Percentiles rank a stretch among this genome's conserved stretches.
Evolutionary conservation across 2,329 filamentous ascomycete species (phyloP).

Genomic region (Ascosphaera apis): DNA sequence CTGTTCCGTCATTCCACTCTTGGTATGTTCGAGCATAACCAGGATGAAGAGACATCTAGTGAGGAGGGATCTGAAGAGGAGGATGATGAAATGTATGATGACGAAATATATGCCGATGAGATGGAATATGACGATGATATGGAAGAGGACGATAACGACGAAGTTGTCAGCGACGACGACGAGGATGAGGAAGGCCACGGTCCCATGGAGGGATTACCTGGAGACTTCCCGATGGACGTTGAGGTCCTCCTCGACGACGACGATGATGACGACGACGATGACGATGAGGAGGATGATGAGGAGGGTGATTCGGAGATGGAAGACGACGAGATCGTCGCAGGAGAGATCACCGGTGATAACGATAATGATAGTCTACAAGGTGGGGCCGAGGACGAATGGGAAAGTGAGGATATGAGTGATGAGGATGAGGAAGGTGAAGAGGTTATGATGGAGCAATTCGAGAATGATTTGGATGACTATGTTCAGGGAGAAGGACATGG

Average conservation of each 20-base stretch:
- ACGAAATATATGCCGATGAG: slow-evolving; percentile 67
- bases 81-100: slow-evolving; percentile 81
- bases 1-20: slow-evolving; percentile 90
- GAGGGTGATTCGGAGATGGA: slow-evolving; percentile 39
- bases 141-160: slow-evolving; percentile 56
- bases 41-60: slow-evolving; percentile 61
- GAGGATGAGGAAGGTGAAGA: slow-evolving; percentile 20
- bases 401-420: slow-evolving; percentile 25
- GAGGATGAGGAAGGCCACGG: slow-evolving; percentile 67
- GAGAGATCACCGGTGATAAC: slow-evolving; percentile 32
- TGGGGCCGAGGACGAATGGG: slow-evolving; percentile 26
- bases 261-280: slow-evolving; percentile 36
- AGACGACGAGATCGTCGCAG: slow-evolving; percentile 25
- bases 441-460: slow-evolving; percentile 21
- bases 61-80: slow-evolving; percentile 40
- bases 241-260: slow-evolving; percentile 69
- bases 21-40: slow-evolving; percentile 72
- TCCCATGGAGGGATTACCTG: slow-evolving; percentile 38
- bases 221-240: slow-evolving; percentile 43
- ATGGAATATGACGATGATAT: slow-evolving; percentile 83
- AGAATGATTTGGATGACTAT: slow-evolving; percentile 19
- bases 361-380: slow-evolving; percentile 26
- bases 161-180: slow-evolving; percentile 71
- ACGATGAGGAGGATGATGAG: slow-evolving; percentile 33
- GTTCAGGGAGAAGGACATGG: slow-evolving; percentile 17